A percentile compares a stretch with the other conserved stretches of the same genome.
These are phyloP conservation scores for Wickerhamomyces canadensis DNA, from an alignment of 805 yeast genomes.

Conservation along the genomic window DNA sequence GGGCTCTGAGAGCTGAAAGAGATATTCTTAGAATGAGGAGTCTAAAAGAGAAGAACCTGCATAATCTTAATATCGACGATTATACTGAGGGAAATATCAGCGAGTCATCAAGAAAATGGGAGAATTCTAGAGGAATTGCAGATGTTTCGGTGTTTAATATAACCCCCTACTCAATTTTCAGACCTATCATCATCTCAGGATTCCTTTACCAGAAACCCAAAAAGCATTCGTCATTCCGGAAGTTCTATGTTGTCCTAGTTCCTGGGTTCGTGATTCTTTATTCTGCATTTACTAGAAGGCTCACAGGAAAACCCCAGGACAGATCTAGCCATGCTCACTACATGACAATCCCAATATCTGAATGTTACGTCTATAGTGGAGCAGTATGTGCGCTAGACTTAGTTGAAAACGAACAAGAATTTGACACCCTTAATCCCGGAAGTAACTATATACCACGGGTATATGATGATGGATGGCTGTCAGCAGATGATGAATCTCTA, in stretches of 20 bases:
- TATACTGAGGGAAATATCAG: conserved; percentile 49
- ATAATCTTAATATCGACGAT: conserved; percentile 45
- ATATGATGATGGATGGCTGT: conserved; percentile 79
- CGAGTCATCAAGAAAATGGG: conserved; percentile 45
- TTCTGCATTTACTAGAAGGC: conserved; percentile 42
- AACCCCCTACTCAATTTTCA: conserved; percentile 52
- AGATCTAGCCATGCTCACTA: conserved; percentile 45
- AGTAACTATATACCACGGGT: conserved; percentile 60
- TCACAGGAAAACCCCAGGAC: conserved; percentile 40
- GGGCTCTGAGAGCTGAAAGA: conserved; percentile 45
- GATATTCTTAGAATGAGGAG: conserved; percentile 33
- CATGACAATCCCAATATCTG: conserved; percentile 54
- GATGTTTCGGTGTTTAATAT: conserved; percentile 50
- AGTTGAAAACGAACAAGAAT: conserved; percentile 37
- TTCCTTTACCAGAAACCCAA: conserved; percentile 61
- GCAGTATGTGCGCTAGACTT: conserved; percentile 52
- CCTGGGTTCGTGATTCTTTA: conserved; percentile 67
- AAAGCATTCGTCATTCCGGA: conserved; percentile 61
- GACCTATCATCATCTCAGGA: conserved; percentile 61
- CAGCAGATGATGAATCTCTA: conserved; percentile 68
- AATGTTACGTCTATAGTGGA: conserved; percentile 77
- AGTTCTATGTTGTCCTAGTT: conserved; percentile 56
- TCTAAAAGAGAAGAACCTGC: conserved; percentile 40
- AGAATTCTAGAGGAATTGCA: conserved; percentile 44
- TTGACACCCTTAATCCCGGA: conserved; percentile 47